Evolutionary conservation across 2,329 filamentous ascomycete genomes (phyloP).

Genomic region (Alternaria gaisen): DNA sequence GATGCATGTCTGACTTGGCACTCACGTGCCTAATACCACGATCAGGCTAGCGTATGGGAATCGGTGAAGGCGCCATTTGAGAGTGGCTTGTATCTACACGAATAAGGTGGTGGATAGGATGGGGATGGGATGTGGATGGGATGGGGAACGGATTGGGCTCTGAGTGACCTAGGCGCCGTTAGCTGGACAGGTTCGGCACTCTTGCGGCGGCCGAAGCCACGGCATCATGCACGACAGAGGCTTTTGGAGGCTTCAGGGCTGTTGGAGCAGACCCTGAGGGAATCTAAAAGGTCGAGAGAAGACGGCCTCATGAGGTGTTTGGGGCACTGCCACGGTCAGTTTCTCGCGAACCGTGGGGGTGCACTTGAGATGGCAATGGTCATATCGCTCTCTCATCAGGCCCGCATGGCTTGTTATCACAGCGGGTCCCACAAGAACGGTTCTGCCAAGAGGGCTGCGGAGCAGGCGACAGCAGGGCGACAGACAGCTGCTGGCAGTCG

Average conservation of each 20-base stretch:
- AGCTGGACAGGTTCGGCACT: conserved; percentile 7
- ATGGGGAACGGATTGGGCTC: not conserved
- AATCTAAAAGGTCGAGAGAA: not conserved
- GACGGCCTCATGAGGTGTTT: not conserved
- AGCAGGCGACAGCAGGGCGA: conserved; percentile 37
- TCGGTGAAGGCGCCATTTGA: conserved; percentile 28
- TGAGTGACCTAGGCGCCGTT: conserved; percentile 1
- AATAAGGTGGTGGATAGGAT: conserved; percentile 1
- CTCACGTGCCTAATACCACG: conserved; percentile 33
- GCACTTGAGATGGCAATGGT: conserved; percentile 32
- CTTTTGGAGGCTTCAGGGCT: not conserved
- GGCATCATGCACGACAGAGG: conserved; percentile 2
- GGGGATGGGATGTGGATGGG: not conserved
- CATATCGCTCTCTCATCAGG: conserved; percentile 47
- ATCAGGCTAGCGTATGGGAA: conserved; percentile 26
- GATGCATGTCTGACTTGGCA: conserved; percentile 44
- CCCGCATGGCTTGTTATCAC: conserved; percentile 45
- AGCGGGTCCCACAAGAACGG: conserved; percentile 36
- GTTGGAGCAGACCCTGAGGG: not conserved
- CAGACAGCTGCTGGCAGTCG: conserved; percentile 13
- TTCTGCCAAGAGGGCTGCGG: conserved; percentile 40
- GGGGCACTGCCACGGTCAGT: not conserved
- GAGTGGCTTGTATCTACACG: conserved; percentile 9
- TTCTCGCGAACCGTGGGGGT: conserved; percentile 29
- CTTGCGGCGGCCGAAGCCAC: conserved; percentile 9